These are phyloP conservation scores for Aspergillus pseudoglaucus DNA, from an alignment of 2,329 filamentous ascomycete species.

Conservation along the genomic window DNA sequence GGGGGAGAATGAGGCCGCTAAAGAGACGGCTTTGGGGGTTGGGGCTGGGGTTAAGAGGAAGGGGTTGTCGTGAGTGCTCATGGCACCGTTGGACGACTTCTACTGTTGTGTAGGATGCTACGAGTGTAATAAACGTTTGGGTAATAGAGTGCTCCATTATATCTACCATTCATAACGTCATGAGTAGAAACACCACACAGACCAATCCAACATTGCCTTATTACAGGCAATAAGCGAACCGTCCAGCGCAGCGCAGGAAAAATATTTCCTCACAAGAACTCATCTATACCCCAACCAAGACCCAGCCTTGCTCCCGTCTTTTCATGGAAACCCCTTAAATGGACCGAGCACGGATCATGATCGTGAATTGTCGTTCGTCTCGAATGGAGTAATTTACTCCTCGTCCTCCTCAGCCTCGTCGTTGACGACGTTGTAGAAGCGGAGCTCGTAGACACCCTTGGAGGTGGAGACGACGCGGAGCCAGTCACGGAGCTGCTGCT, in stretches of 20 bases:
- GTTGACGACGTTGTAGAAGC: constrained; percentile 99
- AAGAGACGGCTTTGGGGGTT: constrained; percentile 10
- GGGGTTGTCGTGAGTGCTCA: not conserved
- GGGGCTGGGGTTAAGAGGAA: constrained; percentile 24
- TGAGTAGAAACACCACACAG: constrained; percentile 17
- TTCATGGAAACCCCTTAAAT: constrained; percentile 7
- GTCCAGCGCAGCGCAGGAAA: not conserved
- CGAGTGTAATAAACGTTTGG: constrained; percentile 13
- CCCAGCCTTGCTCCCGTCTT: constrained; percentile 5
- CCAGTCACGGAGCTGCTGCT: constrained; percentile 99
- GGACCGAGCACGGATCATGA: not conserved
- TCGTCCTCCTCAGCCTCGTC: constrained; percentile 97
- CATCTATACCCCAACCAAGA: constrained; percentile 8
- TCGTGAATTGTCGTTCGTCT: not conserved
- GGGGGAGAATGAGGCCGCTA: constrained; percentile 3
- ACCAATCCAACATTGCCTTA: constrained; percentile 2
- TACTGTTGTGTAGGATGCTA: not conserved
- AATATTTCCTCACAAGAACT: constrained; percentile 5
- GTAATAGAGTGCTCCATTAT: constrained; percentile 17
- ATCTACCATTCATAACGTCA: constrained; percentile 28
- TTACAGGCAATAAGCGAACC: constrained; percentile 3
- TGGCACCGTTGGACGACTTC: no score
- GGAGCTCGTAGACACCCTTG: constrained; percentile 98
- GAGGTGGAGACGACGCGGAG: constrained; percentile 96
- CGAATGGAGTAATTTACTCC: constrained; percentile 62